A percentile compares a stretch with the other conserved stretches of the same genome.
phyloP scores from a whole-genome alignment of 2,329 filamentous ascomycete genomes.

The Bipolaris sorokiniana region DNA sequence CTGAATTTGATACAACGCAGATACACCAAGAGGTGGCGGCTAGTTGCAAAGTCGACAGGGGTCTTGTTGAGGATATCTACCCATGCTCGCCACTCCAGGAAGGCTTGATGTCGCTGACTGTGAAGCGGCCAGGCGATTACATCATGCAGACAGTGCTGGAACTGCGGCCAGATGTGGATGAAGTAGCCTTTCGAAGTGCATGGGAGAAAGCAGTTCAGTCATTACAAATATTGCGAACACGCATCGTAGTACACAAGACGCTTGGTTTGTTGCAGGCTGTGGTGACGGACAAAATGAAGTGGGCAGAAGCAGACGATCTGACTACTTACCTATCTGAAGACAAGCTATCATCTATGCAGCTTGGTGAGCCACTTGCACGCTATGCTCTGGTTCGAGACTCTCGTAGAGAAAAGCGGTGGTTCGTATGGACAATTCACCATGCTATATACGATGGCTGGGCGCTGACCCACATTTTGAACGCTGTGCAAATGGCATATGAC shows the following conservation, averaged over 20 bases:
- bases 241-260: constrained; percentile 1
- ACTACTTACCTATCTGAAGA: constrained; percentile 11
- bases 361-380: constrained; percentile 19
- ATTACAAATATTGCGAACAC: constrained; percentile 6
- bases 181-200: neutral
- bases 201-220: constrained; percentile 2
- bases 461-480: constrained; percentile 7
- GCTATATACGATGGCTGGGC: constrained; percentile 45
- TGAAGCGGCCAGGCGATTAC: constrained; percentile 60
- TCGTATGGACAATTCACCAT: constrained; percentile 48
- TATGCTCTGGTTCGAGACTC: constrained; percentile 14
- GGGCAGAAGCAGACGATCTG: constrained; percentile 7
- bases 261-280: constrained; percentile 23
- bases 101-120: constrained; percentile 60
- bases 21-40: constrained; percentile 6
- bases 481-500: constrained; percentile 12
- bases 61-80: constrained; percentile 57
- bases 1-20: neutral
- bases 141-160: constrained; percentile 45
- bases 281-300: constrained; percentile 13
- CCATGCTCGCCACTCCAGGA: constrained; percentile 63
- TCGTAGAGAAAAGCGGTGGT: constrained; percentile 10
- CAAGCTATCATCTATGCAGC: neutral
- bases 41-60: neutral
- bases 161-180: neutral